These are phyloP conservation scores for Volvariella surrecta DNA, from an alignment of 1,284 basidiomycete species.

Conservation along the genomic window DNA sequence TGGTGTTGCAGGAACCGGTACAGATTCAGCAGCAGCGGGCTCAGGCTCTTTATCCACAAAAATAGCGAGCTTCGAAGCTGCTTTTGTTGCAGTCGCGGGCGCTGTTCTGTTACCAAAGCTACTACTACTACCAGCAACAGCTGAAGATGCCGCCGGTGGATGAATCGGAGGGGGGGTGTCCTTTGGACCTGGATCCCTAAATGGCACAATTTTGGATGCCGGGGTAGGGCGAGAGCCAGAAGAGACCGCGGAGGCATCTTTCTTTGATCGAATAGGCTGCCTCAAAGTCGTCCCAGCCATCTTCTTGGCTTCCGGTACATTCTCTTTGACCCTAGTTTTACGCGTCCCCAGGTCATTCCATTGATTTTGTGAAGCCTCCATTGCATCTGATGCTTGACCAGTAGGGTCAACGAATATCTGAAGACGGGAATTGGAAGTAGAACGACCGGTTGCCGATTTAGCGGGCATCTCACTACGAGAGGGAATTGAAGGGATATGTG, in stretches of 20 bases:
- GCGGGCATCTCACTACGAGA: constrained; percentile 5
- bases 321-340: constrained; percentile 68
- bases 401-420: constrained; percentile 65
- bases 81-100: constrained; percentile 18
- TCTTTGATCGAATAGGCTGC: constrained; percentile 46
- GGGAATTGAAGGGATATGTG: constrained; percentile 10
- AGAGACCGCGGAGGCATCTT: constrained; percentile 35
- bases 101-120: background rate
- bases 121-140: no score
- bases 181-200: constrained; percentile 39
- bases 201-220: constrained; percentile 44
- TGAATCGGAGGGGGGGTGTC: constrained; percentile 21
- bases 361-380: constrained; percentile 30
- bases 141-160: constrained; percentile 19
- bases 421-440: constrained; percentile 49
- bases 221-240: constrained; percentile 21
- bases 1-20: constrained; percentile 32
- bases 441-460: constrained; percentile 12
- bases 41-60: constrained; percentile 28
- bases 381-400: constrained; percentile 36
- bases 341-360: constrained; percentile 70
- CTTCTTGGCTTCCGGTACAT: constrained; percentile 58
- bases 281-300: constrained; percentile 55
- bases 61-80: constrained; percentile 24
- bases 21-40: constrained; percentile 2